Base-by-base conservation (phyloP, 129 eudicot species). In the Saposhnikovia divaricata region DNA sequence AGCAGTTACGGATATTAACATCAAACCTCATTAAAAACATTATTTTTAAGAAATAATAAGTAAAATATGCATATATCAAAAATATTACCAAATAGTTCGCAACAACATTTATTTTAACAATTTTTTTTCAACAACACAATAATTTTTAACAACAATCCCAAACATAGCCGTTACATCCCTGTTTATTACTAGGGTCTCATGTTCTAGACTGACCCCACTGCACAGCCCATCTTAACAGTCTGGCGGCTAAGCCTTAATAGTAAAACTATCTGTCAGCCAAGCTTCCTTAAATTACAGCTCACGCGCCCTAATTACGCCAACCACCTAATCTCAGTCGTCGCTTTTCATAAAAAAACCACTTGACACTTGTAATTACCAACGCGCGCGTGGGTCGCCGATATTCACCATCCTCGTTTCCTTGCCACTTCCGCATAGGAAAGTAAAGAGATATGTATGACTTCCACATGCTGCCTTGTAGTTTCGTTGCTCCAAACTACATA, bases 311-410 rank as follows among this genome's bases (percentile, higher is more conserved):
- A 25, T 61, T 11, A 61, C 15, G 34, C 34, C 69, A 4, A 23
- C 66, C 28, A 8, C 27, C 66, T n/a, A 23, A 8, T 19, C 27
- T 2, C 65, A 55, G 65, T 55, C 65, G 65, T 55, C 28, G 27
- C 13, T 5, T 18, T 55, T 21, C 0, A 21, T 19, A 23, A 2
- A 55, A 7, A 55, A 7, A 15, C n/a, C 66, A 55, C 66, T 21
- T 57, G 66, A 2, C 66, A 57, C 66, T 7, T 23, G 66, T 57
- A 2, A 6, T 16, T 19, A 19, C 9, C 7, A 0, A 1, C 12
- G 9, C 66, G 66, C 81, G 88, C 90, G 90, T 87, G 87, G 83
- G 82, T 25, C 34, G 2, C 69, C 13, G 1, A n/a, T n/a, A n/a
- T n/a, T n/a, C 5, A n/a, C 28, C 69, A 61, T 61, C 34, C 34